Evolutionary conservation across 1,139 yeast genomes (phyloP).

Genomic region (Pichia sp.): DNA sequence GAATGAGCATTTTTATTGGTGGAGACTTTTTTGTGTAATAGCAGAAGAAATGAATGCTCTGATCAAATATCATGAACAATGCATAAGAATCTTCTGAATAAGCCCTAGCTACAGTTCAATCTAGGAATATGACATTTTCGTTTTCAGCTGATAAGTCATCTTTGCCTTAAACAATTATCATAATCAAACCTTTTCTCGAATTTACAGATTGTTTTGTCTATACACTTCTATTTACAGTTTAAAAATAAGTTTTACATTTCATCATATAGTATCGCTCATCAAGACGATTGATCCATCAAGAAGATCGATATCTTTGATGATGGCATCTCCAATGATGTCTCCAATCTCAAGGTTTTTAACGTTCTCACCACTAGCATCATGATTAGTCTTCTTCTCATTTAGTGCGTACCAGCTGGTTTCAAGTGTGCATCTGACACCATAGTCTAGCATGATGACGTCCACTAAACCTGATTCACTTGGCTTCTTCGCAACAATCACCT

Average conservation of each 20-base stretch:
- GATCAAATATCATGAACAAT: too few relatives aligned
- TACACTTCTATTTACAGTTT: not conserved
- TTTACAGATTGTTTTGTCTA: too few relatives aligned
- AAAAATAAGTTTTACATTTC: too few relatives aligned
- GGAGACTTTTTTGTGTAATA: too few relatives aligned
- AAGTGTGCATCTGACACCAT: constrained; percentile 27
- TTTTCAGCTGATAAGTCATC: too few relatives aligned
- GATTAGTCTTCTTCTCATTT: constrained; percentile 21
- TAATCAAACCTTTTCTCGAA: too few relatives aligned
- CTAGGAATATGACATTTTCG: too few relatives aligned
- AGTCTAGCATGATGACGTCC: constrained; percentile 33
- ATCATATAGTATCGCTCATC: constrained; percentile 17
- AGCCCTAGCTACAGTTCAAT: too few relatives aligned
- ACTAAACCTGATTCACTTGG: constrained; percentile 33
- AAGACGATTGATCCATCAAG: constrained; percentile 31
- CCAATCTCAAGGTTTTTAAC: constrained; percentile 32
- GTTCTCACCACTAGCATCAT: constrained; percentile 17
- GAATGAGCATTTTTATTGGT: too few relatives aligned
- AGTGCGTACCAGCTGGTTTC: constrained; percentile 27
- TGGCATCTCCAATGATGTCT: constrained; percentile 31
- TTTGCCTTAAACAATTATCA: too few relatives aligned
- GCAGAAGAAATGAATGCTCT: too few relatives aligned
- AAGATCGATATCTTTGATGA: constrained; percentile 33
- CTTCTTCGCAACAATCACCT: constrained; percentile 32
- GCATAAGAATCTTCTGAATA: too few relatives aligned